Evolutionary conservation across 2,329 filamentous ascomycete species (phyloP).

Genomic region (Arthrinium phaeospermum): DNA sequence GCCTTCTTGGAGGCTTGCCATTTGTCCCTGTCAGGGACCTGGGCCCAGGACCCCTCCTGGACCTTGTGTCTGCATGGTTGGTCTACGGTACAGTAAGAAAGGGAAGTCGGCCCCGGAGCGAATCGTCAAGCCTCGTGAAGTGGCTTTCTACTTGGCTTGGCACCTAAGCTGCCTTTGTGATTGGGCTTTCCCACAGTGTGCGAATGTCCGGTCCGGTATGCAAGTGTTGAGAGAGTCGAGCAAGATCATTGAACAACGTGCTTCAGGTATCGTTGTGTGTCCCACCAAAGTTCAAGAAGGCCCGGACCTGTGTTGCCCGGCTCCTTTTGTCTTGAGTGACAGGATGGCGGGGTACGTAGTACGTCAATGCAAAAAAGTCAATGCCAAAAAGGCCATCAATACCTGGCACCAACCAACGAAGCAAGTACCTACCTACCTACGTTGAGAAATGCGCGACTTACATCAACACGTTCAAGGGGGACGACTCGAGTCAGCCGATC

Average conservation of each 20-base stretch:
- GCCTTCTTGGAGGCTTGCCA: conserved; percentile 3
- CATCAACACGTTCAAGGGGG: not conserved
- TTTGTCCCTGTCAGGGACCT: conserved; percentile 3
- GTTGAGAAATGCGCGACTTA: conserved; percentile 6
- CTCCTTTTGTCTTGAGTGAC: not conserved
- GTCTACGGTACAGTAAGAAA: conserved; percentile 9
- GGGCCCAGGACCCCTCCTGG: conserved; percentile 3
- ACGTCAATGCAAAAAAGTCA: conserved; percentile 4
- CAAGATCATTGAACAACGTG: conserved; percentile 2
- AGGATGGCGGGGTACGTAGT: conserved; percentile 13
- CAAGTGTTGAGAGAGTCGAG: not conserved
- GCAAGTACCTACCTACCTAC: not conserved
- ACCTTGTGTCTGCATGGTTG: conserved; percentile 9
- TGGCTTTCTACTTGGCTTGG: conserved; percentile 17
- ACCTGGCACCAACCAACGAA: not conserved
- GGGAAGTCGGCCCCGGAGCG: not conserved
- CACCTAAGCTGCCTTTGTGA: not conserved
- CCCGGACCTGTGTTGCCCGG: conserved; percentile 5
- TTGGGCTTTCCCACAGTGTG: not conserved
- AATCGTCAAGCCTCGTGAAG: conserved; percentile 16
- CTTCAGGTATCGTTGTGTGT: conserved; percentile 1
- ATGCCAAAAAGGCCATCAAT: not conserved
- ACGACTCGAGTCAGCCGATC: conserved; percentile 10
- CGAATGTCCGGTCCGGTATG: not conserved
- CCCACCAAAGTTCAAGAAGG: conserved; percentile 8